A percentile compares a stretch with the other conserved stretches of the same genome.
phyloP scores from a whole-genome alignment of 1,139 yeast genomes.

The Sugiyamaella sp. region DNA sequence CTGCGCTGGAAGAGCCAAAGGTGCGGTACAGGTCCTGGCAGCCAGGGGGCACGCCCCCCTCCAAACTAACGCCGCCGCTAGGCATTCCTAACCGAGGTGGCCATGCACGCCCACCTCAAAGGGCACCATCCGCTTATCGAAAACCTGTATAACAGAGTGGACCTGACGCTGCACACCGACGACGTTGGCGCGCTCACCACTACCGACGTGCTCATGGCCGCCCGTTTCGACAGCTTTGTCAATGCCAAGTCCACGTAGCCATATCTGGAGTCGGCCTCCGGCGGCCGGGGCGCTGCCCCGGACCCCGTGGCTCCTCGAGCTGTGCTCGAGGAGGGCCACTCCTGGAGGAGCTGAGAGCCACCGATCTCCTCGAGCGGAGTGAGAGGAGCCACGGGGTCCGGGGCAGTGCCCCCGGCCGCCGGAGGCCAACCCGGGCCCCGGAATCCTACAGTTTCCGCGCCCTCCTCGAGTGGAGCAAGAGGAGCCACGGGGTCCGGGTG shows the following conservation, averaged over 20 bases:
- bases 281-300: not conserved
- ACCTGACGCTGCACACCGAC: slow-evolving; percentile 65
- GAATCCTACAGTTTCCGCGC: no score
- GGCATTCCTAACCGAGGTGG: slow-evolving; percentile 62
- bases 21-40: not conserved
- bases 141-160: slow-evolving; percentile 59
- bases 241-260: not conserved
- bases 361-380: not conserved
- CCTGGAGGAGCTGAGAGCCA: no score
- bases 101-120: slow-evolving; percentile 59
- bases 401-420: not conserved
- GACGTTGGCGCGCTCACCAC: slow-evolving; percentile 61
- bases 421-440: not conserved
- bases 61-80: no score
- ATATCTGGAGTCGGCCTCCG: not conserved
- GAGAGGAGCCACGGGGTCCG: not conserved
- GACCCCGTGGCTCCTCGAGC: not conserved
- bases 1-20: not conserved
- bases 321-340: no score
- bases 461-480: no score
- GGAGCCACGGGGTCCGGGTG: slow-evolving; percentile 3
- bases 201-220: slow-evolving; percentile 64
- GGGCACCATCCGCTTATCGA: slow-evolving; percentile 67
- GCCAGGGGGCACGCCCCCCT: not conserved
- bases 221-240: slow-evolving; percentile 46